Evolutionary conservation across 306 rosid genomes (phyloP).

Genomic region (Medicago arabica): DNA sequence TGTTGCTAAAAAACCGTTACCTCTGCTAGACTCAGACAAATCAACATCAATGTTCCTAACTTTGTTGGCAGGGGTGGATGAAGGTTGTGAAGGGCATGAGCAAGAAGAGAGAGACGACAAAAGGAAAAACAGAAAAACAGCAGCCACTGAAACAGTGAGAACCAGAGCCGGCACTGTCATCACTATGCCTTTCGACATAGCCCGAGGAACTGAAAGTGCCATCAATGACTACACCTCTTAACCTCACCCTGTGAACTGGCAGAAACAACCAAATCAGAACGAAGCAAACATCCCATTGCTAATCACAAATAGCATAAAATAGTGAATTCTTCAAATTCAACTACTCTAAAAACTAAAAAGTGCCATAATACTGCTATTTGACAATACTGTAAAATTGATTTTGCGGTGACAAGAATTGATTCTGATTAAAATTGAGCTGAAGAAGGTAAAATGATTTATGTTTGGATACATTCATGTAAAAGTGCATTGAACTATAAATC

Average conservation of each 20-base stretch:
- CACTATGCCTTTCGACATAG: conserved; percentile 72
- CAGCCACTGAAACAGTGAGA: conserved; percentile 61
- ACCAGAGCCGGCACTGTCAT: conserved; percentile 71
- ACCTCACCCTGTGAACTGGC: conserved; percentile 22
- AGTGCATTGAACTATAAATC: no score
- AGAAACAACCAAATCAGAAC: conserved; percentile 28
- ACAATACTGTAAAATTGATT: background rate
- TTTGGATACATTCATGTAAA: no score
- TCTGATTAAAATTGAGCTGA: no score
- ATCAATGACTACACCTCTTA: conserved; percentile 31
- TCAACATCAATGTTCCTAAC: conserved; percentile 14
- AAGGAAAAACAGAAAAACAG: conserved; percentile 69
- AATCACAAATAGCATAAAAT: background rate
- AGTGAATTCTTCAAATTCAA: background rate
- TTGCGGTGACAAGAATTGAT: no score
- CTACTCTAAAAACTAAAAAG: background rate
- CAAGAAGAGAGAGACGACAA: conserved; percentile 82
- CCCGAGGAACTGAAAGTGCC: conserved; percentile 64
- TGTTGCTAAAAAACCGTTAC: conserved; percentile 33
- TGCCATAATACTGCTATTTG: background rate
- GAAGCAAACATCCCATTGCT: background rate
- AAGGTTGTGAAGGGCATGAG: conserved; percentile 57
- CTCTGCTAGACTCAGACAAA: conserved; percentile 18
- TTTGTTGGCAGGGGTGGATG: conserved; percentile 26
- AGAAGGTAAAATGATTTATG: no score